Percentiles rank a stretch among this genome's conserved stretches.
Evolutionary conservation across 169 alveolate genomes (phyloP).

Genomic region (Cardiosporidium cionae): DNA sequence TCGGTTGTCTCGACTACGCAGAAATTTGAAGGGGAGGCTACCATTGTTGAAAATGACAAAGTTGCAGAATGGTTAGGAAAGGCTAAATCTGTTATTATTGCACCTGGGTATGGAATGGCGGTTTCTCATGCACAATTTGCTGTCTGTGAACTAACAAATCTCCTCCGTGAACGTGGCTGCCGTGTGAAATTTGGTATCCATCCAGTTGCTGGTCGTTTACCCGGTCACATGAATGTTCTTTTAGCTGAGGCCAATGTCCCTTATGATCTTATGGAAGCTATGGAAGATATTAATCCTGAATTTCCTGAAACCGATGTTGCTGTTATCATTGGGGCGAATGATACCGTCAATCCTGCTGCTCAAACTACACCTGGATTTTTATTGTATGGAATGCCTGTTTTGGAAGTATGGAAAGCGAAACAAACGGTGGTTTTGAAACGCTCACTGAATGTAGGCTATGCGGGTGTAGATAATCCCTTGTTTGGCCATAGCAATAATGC

Average conservation of each 20-base stretch:
- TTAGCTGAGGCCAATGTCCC: constrained; percentile 85
- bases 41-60: constrained; percentile 17
- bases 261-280: constrained; percentile 66
- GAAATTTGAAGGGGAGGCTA: neutral
- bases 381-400: constrained; percentile 82
- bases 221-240: constrained; percentile 83
- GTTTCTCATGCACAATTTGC: constrained; percentile 72
- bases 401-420: constrained; percentile 76
- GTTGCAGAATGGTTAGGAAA: constrained; percentile 60
- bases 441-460: constrained; percentile 75
- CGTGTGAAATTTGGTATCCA: constrained; percentile 78
- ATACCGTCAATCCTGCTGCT: constrained; percentile 78
- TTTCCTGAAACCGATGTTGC: constrained; percentile 48
- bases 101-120: constrained; percentile 88
- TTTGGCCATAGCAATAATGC: constrained; percentile 57
- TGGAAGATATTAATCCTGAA: constrained; percentile 71
- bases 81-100: constrained; percentile 64
- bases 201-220: constrained; percentile 90
- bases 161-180: constrained; percentile 51
- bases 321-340: constrained; percentile 83
- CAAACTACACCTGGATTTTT: constrained; percentile 50
- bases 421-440: constrained; percentile 61
- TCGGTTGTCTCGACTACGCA: neutral
- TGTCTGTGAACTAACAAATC: constrained; percentile 58
- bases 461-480: constrained; percentile 77